Percentiles rank a stretch among this genome's conserved stretches.
These are phyloP conservation scores for Hypoxylon rickii DNA, from an alignment of 495 filamentous ascomycete genomes.

Conservation along the genomic window DNA sequence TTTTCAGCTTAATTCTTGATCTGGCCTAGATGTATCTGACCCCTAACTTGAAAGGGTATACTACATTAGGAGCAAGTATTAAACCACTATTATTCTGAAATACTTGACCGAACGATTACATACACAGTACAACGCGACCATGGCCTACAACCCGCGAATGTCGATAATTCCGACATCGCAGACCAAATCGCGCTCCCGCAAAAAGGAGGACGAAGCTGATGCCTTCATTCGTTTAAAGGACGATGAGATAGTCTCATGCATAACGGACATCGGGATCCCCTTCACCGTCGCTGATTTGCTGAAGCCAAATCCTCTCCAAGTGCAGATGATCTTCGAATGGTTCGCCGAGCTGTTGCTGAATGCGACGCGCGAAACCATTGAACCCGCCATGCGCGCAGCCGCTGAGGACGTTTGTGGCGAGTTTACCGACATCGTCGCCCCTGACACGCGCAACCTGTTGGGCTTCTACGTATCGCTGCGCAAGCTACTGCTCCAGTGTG, in stretches of 20 bases:
- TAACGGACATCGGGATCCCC: constrained; percentile 90
- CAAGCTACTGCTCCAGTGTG: constrained; percentile 81
- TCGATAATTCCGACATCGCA: constrained; percentile 64
- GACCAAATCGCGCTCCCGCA: constrained; percentile 64
- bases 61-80: too few species aligned
- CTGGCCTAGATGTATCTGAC: too few species aligned
- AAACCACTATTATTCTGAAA: too few species aligned
- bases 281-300: constrained; percentile 88
- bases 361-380: constrained; percentile 83
- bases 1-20: not conserved
- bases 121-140: constrained; percentile 31
- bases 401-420: constrained; percentile 78
- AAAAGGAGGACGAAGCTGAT: constrained; percentile 82
- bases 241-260: constrained; percentile 91
- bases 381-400: constrained; percentile 91
- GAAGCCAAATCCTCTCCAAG: constrained; percentile 90
- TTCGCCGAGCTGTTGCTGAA: constrained; percentile 94
- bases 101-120: too few species aligned
- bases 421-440: constrained; percentile 78
- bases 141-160: constrained; percentile 81
- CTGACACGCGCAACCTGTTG: constrained; percentile 89
- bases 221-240: constrained; percentile 87
- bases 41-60: too few species aligned
- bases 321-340: constrained; percentile 97
- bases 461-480: constrained; percentile 84